phyloP scores from a whole-genome alignment of 495 filamentous ascomycete genomes.

The Durotheca rogersii region DNA sequence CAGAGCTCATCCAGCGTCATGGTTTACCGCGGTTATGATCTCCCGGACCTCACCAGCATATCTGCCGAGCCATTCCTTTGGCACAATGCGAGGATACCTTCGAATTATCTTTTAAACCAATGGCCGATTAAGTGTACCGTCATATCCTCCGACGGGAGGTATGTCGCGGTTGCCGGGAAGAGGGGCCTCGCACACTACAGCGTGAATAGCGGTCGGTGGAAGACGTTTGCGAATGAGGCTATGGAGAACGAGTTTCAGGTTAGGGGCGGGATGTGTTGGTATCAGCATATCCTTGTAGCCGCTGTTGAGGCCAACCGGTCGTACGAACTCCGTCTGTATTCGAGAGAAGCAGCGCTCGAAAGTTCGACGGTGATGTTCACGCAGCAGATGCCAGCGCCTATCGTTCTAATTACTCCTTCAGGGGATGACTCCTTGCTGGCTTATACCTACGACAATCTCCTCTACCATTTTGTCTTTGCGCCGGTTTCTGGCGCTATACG shows the following conservation, averaged over 20 bases:
- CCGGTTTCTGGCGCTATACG: slow-evolving; percentile 65
- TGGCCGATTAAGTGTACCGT: slow-evolving; percentile 87
- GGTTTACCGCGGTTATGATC: slow-evolving; percentile 89
- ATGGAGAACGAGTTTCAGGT: slow-evolving; percentile 89
- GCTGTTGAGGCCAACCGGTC: slow-evolving; percentile 83
- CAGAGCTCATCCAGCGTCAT: slow-evolving; percentile 82
- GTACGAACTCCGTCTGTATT: slow-evolving; percentile 89
- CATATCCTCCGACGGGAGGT: slow-evolving; percentile 87
- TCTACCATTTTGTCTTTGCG: slow-evolving; percentile 91
- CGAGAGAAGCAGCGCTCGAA: slow-evolving; percentile 79
- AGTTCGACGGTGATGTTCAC: slow-evolving; percentile 67
- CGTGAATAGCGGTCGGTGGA: slow-evolving; percentile 92
- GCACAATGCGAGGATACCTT: slow-evolving; percentile 87
- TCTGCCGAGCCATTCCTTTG: slow-evolving; percentile 90
- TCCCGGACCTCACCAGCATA: slow-evolving; percentile 84
- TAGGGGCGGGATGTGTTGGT: slow-evolving; percentile 97
- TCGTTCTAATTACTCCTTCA: slow-evolving; percentile 80
- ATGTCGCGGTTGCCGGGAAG: slow-evolving; percentile 90
- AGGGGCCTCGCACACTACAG: slow-evolving; percentile 95
- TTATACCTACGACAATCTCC: slow-evolving; percentile 93
- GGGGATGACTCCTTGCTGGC: slow-evolving; percentile 94
- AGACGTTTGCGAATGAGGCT: slow-evolving; percentile 78
- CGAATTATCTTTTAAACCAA: slow-evolving; percentile 80
- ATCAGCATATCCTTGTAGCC: slow-evolving; percentile 90
- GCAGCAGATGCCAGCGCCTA: slow-evolving; percentile 76